phyloP scores from a whole-genome alignment of 306 rosid species.

The Cicer judaicum region DNA sequence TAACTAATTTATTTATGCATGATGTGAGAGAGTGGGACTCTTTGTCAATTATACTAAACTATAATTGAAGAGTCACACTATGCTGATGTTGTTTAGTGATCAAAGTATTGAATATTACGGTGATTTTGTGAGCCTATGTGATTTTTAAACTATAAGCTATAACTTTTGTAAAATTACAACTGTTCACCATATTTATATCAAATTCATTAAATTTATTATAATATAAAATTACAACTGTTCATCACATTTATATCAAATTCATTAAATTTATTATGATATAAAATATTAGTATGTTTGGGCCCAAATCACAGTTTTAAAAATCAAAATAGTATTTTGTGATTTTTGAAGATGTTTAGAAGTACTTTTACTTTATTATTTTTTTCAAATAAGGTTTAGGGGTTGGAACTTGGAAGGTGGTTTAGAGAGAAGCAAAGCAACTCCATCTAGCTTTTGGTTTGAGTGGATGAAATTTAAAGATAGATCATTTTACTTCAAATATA shows the following conservation, averaged over 20 bases:
- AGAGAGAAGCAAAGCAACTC: background rate
- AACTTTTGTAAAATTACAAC: too few relatives aligned
- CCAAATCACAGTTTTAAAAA: background rate
- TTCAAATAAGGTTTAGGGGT: background rate
- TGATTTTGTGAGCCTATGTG: too few relatives aligned
- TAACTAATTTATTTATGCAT: constrained; percentile 29
- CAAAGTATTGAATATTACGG: too few relatives aligned
- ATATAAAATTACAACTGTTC: too few relatives aligned
- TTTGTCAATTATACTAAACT: constrained; percentile 8
- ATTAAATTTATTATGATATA: too few relatives aligned
- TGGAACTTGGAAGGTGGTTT: background rate
- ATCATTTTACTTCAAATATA: background rate
- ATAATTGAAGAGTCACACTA: constrained; percentile 40
- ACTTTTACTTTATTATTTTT: background rate
- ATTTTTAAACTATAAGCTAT: too few relatives aligned
- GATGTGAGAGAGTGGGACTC: constrained; percentile 38
- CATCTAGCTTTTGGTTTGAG: background rate
- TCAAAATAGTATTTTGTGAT: background rate
- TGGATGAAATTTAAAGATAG: background rate
- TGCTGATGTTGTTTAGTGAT: background rate
- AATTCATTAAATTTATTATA: too few relatives aligned
- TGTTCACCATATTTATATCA: too few relatives aligned
- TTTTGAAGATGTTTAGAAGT: background rate
- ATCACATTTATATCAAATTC: too few relatives aligned
- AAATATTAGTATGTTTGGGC: background rate